phyloP scores from a whole-genome alignment of 345 rosid species.

The Gossypium herbaceum region DNA sequence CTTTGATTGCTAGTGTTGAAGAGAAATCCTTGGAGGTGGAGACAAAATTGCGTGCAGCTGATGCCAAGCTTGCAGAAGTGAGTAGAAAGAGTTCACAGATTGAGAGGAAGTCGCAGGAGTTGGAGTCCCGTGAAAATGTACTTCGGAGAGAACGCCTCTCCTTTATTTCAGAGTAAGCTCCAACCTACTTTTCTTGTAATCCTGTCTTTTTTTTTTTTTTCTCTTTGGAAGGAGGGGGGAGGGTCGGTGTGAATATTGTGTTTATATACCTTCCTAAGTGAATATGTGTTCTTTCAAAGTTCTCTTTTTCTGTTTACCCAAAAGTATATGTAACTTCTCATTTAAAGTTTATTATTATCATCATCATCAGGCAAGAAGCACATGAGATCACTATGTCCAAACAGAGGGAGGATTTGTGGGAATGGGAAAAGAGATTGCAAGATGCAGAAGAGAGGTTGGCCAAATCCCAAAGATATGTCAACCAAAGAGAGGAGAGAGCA shows the following conservation, averaged over 20 bases:
- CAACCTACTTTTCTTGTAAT: neutral
- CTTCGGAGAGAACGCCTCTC: conserved; percentile 72
- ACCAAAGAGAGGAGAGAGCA: conserved; percentile 91
- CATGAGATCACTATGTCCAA: conserved; percentile 59
- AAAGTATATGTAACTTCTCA: neutral
- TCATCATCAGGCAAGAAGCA: conserved; percentile 58
- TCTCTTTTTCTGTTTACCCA: neutral
- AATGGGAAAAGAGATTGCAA: conserved; percentile 84
- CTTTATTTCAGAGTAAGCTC: conserved; percentile 69
- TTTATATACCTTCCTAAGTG: neutral
- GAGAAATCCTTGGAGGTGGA: conserved; percentile 87
- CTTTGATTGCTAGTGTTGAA: conserved; percentile 67
- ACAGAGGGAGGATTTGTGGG: conserved; percentile 92
- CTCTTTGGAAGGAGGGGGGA: neutral
- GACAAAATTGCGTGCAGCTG: conserved; percentile 70
- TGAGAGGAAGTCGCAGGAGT: conserved; percentile 69
- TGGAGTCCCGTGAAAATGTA: conserved; percentile 65
- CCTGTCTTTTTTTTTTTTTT: too few species aligned
- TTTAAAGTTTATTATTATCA: conserved; percentile 7
- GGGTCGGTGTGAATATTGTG: neutral
- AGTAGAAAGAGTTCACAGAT: conserved; percentile 79
- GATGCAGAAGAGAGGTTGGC: conserved; percentile 89
- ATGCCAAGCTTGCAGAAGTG: conserved; percentile 92
- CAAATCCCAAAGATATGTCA: conserved; percentile 50
- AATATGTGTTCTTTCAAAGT: neutral